A percentile compares a stretch with the other conserved stretches of the same genome.
Conservation (phyloP, 2,329 filamentous ascomycete genomes). For the Aspergillus tamarii region DNA sequence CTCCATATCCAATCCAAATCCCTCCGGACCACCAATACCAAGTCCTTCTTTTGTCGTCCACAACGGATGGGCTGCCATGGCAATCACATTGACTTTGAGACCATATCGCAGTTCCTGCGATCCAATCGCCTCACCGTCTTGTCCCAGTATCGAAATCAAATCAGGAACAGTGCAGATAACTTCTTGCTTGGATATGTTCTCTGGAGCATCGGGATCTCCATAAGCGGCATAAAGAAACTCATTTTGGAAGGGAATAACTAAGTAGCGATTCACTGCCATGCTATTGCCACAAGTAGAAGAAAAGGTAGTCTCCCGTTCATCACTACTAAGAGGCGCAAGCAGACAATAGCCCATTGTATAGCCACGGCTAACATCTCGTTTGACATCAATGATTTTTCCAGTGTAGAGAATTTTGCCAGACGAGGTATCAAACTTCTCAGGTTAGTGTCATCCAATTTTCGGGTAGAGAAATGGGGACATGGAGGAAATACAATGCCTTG, state of each 20-base stretch:
- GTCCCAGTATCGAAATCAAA: slow-evolving; percentile 42
- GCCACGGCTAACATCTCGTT: slow-evolving; percentile 40
- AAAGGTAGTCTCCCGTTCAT: slow-evolving; percentile 23
- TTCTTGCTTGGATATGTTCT: slow-evolving; percentile 5
- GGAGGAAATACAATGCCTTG: slow-evolving; percentile 48
- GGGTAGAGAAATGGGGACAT: too few relatives aligned
- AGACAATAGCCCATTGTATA: slow-evolving; percentile 43
- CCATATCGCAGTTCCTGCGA: slow-evolving; percentile 58
- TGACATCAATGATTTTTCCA: slow-evolving; percentile 51
- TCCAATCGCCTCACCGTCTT: slow-evolving; percentile 55
- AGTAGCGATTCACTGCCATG: slow-evolving; percentile 1
- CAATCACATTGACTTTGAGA: slow-evolving; percentile 55
- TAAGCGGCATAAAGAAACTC: slow-evolving; percentile 34
- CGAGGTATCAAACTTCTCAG: slow-evolving; percentile 28
- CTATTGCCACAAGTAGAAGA: not conserved
- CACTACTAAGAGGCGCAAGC: slow-evolving; percentile 30
- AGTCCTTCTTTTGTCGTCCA: slow-evolving; percentile 50
- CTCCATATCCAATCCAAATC: slow-evolving; percentile 34
- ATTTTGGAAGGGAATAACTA: slow-evolving; percentile 33
- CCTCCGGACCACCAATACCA: slow-evolving; percentile 45
- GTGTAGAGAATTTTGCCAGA: slow-evolving; percentile 46
- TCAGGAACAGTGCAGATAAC: slow-evolving; percentile 38
- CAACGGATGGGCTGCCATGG: slow-evolving; percentile 52
- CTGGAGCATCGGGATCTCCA: slow-evolving; percentile 10
- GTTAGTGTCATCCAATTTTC: not conserved